These are phyloP conservation scores for Phytophthora kernoviae DNA, from an alignment of 352 stramenopile genomes.

Conservation along the genomic window DNA sequence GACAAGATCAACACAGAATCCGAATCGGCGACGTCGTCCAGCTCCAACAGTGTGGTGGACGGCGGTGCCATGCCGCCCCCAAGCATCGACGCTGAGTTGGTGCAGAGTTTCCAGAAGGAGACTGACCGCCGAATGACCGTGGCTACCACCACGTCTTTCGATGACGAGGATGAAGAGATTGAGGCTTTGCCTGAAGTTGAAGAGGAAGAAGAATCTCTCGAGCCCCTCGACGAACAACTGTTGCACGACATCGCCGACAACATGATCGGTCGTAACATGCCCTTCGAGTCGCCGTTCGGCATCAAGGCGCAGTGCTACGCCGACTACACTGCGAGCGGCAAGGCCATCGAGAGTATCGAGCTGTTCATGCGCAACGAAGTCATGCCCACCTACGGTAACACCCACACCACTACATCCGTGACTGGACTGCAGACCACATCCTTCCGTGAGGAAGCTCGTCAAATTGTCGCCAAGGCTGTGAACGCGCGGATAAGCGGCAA, in stretches of 20 bases:
- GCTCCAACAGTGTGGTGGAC: constrained; percentile 25
- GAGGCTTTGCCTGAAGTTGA: constrained; percentile 6
- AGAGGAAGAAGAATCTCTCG: constrained; percentile 10
- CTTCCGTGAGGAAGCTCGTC: constrained; percentile 94
- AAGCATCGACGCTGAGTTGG: constrained; percentile 18
- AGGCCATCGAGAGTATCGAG: constrained; percentile 91
- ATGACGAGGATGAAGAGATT: not conserved
- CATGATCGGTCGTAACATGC: constrained; percentile 54
- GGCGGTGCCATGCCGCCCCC: not conserved
- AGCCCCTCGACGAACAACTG: constrained; percentile 36
- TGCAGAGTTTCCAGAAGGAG: constrained; percentile 22
- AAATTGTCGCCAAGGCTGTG: constrained; percentile 92
- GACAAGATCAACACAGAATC: constrained; percentile 16
- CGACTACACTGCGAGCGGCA: constrained; percentile 95
- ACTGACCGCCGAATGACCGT: constrained; percentile 28
- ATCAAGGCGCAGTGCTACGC: constrained; percentile 90
- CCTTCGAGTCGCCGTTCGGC: constrained; percentile 78
- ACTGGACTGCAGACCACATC: constrained; percentile 89
- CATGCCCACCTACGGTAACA: constrained; percentile 97
- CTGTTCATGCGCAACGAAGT: constrained; percentile 89
- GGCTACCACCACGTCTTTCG: constrained; percentile 28
- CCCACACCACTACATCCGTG: constrained; percentile 92
- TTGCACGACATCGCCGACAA: constrained; percentile 50
- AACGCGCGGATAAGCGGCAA: constrained; percentile 89
- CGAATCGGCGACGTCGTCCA: constrained; percentile 25